Base-by-base conservation (phyloP, 2,329 filamentous ascomycete genomes). In the Meredithiella fracta region DNA sequence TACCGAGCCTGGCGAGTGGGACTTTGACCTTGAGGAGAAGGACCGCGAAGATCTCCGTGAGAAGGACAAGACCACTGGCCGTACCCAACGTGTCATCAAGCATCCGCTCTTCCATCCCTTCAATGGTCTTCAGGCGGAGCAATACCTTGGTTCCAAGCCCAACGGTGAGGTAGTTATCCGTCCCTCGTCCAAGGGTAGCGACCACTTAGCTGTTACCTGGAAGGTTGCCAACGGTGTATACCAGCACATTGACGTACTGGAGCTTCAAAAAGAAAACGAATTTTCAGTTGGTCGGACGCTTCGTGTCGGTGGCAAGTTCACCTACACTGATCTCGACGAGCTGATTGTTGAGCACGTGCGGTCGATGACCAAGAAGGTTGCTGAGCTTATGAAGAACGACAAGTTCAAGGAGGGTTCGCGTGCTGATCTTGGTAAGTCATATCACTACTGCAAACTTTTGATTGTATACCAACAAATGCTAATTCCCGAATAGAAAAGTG, bases 221-320 rank as follows among this genome's bases (percentile, higher is more conserved):
- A 98, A 98, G 73, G 90, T 98, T 14, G 85, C 88, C 1, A 89
- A 97, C 66, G 85, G 85, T 59, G 82, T 97, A n/a, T 98, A 90
- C 67, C 90, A 98, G 69, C 92, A 98, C 68, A 87, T 98, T 61
- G 92, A 98, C 68, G 91, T 98, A 34, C 77, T 98, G 40, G 92
- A 98, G 70, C 76, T 98, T 65, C 87, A 94, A 68, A 98, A 98
- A 70, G 88, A 95, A 60, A 97, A 89, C 60, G 91, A 97, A 67
- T 97, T 96, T 67, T 90, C 89, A 0, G 84, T 97, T 2, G 92
- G 92, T 60, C 84, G 83, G 63, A 82, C 84, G 44, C 76, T 98
- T 55, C 86, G 86, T 61, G 86, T 98, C 55, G 85, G 82, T 34
- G 86, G 86, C 62, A 91, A 90, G 67, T 90, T 89, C 69, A 91